Evolutionary conservation across 805 yeast genomes (phyloP), one percentile per base, ranked within the genome.

Genomic region (Wickerhamomyces bovis): DNA sequence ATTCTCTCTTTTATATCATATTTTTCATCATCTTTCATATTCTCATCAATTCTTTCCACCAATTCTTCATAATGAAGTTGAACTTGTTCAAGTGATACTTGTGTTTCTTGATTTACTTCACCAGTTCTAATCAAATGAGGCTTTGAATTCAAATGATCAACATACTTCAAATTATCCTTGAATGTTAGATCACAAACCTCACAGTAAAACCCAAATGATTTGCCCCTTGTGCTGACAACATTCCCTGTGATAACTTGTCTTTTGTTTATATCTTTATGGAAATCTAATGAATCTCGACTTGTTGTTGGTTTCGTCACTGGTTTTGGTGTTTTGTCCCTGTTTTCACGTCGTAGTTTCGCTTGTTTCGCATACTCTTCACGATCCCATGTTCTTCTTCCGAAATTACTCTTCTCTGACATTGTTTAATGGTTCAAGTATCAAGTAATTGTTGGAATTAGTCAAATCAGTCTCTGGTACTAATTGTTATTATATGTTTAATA

Each of bases 121-220:
- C 71, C 75, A 47, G 74, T 71, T 47, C 69, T 72, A 5, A 66
- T 61, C 36, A 74, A 58, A 64, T 85, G 98, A 50, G 76, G 82
- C 31, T 80, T 81, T 33, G 89, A 80, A 58, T 87, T 89, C 58
- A 88, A 69, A 67, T 94, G 98, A 60, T 90, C 95, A 4, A 88
- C 73, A 61, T 81, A 80, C 51, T 89, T 85, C 54, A 89, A 67
- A 47, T 85, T 84, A 61, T 94, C 97, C 58, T 89, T 81, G 66
- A 79, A 92, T 2, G 92, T 83, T 48, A 87, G 63, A 52, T 83
- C 78, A 64, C 99, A 94, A 2, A 78, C 63, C 11, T 83, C 85
- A 65, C 99, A 94, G 55, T 77, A 77, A 65, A 92, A 92, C 20
- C 97, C 97, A 50, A 87, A 86, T 22, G 85, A 78, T 46, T 74